These are phyloP conservation scores for Platanus orientalis DNA, from an alignment of 164 flowering plant genomes.

Conservation along the genomic window DNA sequence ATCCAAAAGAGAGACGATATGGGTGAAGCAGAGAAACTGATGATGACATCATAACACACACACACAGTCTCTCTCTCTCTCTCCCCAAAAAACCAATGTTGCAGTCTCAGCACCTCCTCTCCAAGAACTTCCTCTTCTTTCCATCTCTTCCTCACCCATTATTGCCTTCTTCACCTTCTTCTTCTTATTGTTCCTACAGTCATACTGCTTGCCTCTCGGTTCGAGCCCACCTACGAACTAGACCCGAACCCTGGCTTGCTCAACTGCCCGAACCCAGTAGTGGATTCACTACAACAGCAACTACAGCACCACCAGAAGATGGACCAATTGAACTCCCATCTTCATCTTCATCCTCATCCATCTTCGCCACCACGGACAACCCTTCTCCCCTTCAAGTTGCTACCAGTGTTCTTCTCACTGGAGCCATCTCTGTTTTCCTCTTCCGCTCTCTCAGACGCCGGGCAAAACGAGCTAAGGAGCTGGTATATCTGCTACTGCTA, in stretches of 20 bases:
- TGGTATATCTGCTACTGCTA: conserved; percentile 33
- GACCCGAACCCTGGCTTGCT: conserved; percentile 27
- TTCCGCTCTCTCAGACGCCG: conserved; percentile 88
- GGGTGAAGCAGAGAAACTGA: no score
- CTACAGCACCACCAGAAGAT: conserved; percentile 24
- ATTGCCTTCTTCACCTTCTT: conserved; percentile 6
- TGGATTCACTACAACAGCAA: neutral
- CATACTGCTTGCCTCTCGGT: conserved; percentile 16
- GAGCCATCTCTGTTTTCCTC: conserved; percentile 86
- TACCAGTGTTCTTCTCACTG: conserved; percentile 91
- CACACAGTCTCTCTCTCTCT: neutral
- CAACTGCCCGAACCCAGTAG: conserved; percentile 21
- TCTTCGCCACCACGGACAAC: conserved; percentile 55
- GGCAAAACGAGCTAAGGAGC: conserved; percentile 76
- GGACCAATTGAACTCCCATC: conserved; percentile 69
- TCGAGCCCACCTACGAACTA: conserved; percentile 23
- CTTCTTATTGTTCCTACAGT: conserved; percentile 8
- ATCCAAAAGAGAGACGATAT: no score
- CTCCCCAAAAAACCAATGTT: conserved; percentile 21
- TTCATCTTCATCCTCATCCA: conserved; percentile 28
- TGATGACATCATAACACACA: no score
- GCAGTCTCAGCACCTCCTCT: conserved; percentile 24
- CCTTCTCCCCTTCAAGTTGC: conserved; percentile 73
- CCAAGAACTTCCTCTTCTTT: conserved; percentile 17
- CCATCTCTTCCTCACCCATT: conserved; percentile 12